Base-by-base conservation (phyloP, 441 rosid species). In the Hura crepitans region DNA sequence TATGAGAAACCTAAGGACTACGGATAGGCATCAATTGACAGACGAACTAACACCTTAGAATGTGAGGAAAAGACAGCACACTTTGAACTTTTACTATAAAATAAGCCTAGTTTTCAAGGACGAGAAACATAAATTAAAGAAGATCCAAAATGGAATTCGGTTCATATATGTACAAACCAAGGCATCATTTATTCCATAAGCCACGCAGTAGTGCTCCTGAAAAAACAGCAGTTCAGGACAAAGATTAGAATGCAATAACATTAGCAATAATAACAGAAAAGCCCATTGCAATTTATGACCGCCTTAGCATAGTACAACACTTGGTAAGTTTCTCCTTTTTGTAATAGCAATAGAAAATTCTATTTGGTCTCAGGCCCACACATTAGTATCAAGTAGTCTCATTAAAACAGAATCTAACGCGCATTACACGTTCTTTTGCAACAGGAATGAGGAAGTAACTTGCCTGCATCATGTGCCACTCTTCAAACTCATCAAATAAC, bases 401-500 rank as follows among this genome's bases (percentile, higher is more conserved):
- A 49, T 28, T 13, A 28, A 15, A 5, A 35, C n/a, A 77, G 56
- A 51, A 59, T 30, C 68, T 12, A 55, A 5, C 50, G 30, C 68
- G 45, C 18, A 70, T 50, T n/a, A 14, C 33, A 66, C 57, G 62
- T 30, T 76, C 63, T 45, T 43, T 43, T 73, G 22, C 39, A 68
- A 33, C 59, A 57, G 68, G 54, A 65, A 63, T 5, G 68, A 61
- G 66, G 69, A 74, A 60, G 58, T 74, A 56, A 83, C 95, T 81
- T 86, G 82, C 98, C 98, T 95, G 96, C 99, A 95, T 95, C 99
- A 92, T 89, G 78, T 88, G 83, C 98, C 99, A 95, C 77, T 95
- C 97, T 83, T 95, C 99, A 79, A 92, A 90, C 82, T 95, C 98
- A 72, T 92, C 97, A 37, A 92, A 95, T 81, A 92, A 79, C 82